Base-by-base conservation (phyloP, 2,329 filamentous ascomycete genomes). In the Fusarium sp. region DNA sequence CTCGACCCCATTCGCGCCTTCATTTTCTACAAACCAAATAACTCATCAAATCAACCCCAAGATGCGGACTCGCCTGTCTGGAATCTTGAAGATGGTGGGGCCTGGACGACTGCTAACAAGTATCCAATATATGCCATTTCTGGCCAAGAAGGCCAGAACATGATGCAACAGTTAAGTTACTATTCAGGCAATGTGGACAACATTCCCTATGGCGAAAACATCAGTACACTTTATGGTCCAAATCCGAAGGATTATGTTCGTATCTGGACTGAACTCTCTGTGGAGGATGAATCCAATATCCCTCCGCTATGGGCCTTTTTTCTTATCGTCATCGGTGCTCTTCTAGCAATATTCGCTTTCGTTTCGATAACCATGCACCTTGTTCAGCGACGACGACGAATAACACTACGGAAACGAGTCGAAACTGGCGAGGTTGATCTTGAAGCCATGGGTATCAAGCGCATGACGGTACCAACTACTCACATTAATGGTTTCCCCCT, bases 81-180 rank as follows among this genome's bases (percentile, higher is more conserved):
- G 95, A 81, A 87, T 62, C 81, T 97, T 19, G 81, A 87, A 17
- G 91, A 93, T 74, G 84, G 84, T 15, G 88, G 86, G 14, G 81
- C 81, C n/a, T 97, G 94, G 94, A 91, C 89, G 76, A 79, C 80
- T 2, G 79, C 83, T n/a, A 90, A 90, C 73, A 83, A 86, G 28
- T 97, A 89, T 72, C 94, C 95, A 0, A 88, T 97, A 14, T 97
- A 96, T 79, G 94, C 92, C 40, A 82, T 98, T 17, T 87, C 93
- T 0, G 89, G 91, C 8, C 78, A 82, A 11, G 84, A 87, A 20
- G 95, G 94, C 22, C 78, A 81, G 14, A 81, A 84, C 33, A 85
- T 97, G 78, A 91, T 97, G 84, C 76, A 85, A 10, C 86, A 93
- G 74, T 82, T 96, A 39, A 87, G 89, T 39, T 80, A 86, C 24